These are phyloP conservation scores for Phaeosphaeria sp. DNA, from an alignment of 2,329 filamentous ascomycete genomes.

Conservation along the genomic window DNA sequence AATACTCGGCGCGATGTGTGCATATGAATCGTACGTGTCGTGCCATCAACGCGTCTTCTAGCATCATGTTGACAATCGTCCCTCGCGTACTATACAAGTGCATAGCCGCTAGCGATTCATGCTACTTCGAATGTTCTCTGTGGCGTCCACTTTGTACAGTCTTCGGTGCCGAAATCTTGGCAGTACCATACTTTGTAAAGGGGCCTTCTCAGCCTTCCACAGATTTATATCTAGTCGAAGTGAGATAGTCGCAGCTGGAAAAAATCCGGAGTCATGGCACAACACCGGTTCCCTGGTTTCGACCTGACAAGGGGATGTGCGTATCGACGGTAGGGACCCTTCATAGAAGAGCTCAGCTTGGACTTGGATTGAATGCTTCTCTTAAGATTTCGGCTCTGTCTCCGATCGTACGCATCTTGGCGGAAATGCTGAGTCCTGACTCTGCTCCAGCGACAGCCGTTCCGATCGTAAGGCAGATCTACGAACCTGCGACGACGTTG, in stretches of 20 bases:
- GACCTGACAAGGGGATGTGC: neutral
- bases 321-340: too few relatives aligned
- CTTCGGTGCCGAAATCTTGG: neutral
- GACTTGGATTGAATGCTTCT: neutral
- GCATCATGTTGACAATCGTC: neutral
- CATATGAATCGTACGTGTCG: neutral
- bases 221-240: neutral
- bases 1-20: neutral
- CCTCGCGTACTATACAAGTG: neutral
- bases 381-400: neutral
- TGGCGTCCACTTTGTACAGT: neutral
- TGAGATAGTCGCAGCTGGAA: neutral
- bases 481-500: neutral
- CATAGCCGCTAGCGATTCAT: neutral
- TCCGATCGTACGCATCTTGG: neutral
- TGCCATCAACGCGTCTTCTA: neutral
- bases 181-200: neutral
- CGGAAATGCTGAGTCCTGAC: neutral
- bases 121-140: neutral
- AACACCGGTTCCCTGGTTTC: neutral
- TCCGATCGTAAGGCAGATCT: neutral
- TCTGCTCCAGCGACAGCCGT: neutral
- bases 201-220: neutral
- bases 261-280: neutral
- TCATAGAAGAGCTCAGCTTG: too few relatives aligned